Conservation (phyloP, 345 rosid species). For the Gossypium rotundifolium region DNA sequence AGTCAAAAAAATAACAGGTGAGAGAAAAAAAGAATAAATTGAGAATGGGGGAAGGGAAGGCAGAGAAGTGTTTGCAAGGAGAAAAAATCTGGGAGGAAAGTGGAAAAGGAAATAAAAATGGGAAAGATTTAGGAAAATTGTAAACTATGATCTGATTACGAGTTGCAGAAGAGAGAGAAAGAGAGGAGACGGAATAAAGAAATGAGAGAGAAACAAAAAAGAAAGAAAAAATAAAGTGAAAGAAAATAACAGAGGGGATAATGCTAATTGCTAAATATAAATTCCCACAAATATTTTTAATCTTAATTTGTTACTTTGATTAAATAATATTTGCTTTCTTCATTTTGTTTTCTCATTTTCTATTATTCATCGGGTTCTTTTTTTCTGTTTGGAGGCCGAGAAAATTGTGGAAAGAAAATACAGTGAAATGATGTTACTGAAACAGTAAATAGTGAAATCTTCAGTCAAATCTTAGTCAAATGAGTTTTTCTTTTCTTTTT, state of each 20-base stretch:
- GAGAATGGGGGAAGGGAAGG: not conserved
- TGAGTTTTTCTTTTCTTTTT: too few species aligned
- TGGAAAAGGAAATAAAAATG: conserved; percentile 17
- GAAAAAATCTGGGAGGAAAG: conserved; percentile 28
- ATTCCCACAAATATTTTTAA: not conserved
- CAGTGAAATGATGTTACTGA: not conserved
- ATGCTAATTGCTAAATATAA: not conserved
- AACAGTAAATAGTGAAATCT: not conserved
- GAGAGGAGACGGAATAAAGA: conserved; percentile 8
- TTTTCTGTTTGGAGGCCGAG: not conserved
- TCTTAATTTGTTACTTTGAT: not conserved
- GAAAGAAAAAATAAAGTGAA: not conserved
- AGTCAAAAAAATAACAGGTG: not conserved
- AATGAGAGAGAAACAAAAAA: conserved; percentile 9
- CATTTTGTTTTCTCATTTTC: too few species aligned
- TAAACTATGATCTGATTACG: conserved; percentile 27
- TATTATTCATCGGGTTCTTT: not conserved
- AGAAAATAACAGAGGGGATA: not conserved
- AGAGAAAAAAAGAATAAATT: not conserved
- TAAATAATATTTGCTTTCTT: not conserved
- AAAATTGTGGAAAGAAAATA: not conserved
- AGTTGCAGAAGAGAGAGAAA: conserved; percentile 28
- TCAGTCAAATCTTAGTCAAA: not conserved
- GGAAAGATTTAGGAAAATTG: conserved; percentile 8
- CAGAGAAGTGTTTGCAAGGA: conserved; percentile 7